Evolutionary conservation across 495 filamentous ascomycete species (phyloP).

Genomic region (Staphylotrichum tortipilum): DNA sequence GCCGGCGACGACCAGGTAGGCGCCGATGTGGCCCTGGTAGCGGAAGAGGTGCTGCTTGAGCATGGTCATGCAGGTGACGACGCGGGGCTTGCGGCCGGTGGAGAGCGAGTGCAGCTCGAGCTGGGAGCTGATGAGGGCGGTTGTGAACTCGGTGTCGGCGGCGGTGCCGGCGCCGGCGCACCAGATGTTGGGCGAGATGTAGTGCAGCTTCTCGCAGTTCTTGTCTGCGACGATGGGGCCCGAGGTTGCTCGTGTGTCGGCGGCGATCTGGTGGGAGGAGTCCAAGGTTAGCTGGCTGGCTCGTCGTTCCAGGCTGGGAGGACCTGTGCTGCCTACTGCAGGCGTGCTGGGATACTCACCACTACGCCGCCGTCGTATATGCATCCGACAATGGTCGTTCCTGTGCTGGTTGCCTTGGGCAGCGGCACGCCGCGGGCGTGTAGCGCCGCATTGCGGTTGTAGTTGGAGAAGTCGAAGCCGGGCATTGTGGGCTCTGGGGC

Average conservation of each 20-base stretch:
- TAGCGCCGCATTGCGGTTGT: conserved; percentile 93
- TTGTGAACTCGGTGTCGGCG: conserved; percentile 99
- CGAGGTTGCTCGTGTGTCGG: conserved; percentile 95
- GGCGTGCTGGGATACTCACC: conserved; percentile 45
- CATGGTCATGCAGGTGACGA: conserved; percentile 99
- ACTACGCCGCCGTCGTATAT: conserved; percentile 95
- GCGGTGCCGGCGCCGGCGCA: conserved; percentile 97
- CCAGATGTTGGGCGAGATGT: conserved; percentile 98
- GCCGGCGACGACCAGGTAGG: conserved; percentile 95
- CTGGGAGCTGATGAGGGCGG: conserved; percentile 94
- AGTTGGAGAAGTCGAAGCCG: conserved; percentile 99
- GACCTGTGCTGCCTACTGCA: no score
- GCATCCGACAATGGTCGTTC: conserved; percentile 98
- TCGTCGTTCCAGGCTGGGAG: no score
- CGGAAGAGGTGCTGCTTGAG: conserved; percentile 99
- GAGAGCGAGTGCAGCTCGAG: conserved; percentile 93
- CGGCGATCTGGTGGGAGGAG: conserved; percentile 62
- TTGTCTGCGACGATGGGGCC: conserved; percentile 99
- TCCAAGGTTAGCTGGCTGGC: background rate
- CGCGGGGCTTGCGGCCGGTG: conserved; percentile 90
- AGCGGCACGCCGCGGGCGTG: conserved; percentile 88
- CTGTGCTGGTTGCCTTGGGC: conserved; percentile 96
- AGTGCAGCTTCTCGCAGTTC: conserved; percentile 99
- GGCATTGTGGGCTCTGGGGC: conserved; percentile 70
- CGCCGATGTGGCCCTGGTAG: conserved; percentile 95